Conservation (phyloP, 257 asterid species). For the Fraxinus anomala region DNA sequence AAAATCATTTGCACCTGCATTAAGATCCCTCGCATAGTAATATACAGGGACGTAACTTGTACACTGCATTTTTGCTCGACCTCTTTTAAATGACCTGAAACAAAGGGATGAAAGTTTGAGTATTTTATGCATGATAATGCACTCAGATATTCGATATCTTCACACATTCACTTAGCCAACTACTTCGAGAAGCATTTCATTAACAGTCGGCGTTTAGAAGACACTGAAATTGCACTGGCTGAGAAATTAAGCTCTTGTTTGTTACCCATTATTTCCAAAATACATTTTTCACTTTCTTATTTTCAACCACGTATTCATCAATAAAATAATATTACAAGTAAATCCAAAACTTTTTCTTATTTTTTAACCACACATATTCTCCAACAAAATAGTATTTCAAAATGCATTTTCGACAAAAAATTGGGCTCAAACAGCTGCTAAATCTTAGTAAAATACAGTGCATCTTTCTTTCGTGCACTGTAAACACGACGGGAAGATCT, state of each 20-base stretch:
- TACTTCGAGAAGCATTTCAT: background rate
- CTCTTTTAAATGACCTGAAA: conserved; percentile 33
- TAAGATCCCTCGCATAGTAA: conserved; percentile 42
- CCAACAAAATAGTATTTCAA: too few relatives aligned
- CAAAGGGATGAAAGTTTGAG: conserved; percentile 14
- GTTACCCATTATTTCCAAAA: too few relatives aligned
- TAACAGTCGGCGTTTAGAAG: background rate
- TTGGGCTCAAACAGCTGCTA: too few relatives aligned
- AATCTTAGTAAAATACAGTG: background rate
- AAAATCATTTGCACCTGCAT: conserved; percentile 40
- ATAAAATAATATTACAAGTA: too few relatives aligned
- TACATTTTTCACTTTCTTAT: too few relatives aligned
- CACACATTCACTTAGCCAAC: background rate
- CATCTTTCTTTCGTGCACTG: background rate
- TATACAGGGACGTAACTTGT: conserved; percentile 40
- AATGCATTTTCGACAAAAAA: too few relatives aligned
- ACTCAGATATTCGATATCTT: conserved; percentile 1
- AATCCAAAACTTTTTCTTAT: too few relatives aligned
- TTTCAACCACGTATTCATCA: too few relatives aligned
- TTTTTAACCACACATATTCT: too few relatives aligned
- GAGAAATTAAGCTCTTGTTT: background rate
- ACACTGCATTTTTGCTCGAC: conserved; percentile 55
- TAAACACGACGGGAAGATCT: background rate
- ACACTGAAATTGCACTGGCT: background rate
- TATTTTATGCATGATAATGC: background rate